Evolutionary conservation across 805 yeast genomes (phyloP).

Genomic region (Yueomyces sp.): DNA sequence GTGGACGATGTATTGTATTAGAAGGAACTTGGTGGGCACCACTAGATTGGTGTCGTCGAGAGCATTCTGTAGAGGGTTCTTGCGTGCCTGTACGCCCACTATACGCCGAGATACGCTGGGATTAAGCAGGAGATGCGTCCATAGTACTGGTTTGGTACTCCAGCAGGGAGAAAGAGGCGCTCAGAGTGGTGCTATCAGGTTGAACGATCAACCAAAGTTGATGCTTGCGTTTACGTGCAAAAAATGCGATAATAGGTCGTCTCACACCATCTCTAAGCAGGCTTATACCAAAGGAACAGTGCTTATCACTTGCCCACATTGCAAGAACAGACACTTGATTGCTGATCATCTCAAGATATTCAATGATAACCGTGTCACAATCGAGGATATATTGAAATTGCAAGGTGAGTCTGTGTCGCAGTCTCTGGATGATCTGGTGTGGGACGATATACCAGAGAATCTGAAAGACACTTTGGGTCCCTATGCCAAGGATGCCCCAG

Average conservation of each 20-base stretch:
- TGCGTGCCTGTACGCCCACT: background rate
- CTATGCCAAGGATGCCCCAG: slow-evolving; percentile 57
- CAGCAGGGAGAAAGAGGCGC: background rate
- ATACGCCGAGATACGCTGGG: background rate
- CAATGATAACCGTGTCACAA: slow-evolving; percentile 56
- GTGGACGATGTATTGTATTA: no score
- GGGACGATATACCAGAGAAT: slow-evolving; percentile 23
- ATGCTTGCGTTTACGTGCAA: slow-evolving; percentile 91
- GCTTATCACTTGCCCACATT: slow-evolving; percentile 82
- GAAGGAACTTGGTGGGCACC: no score
- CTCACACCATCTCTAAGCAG: slow-evolving; percentile 86
- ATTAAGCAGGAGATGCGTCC: no score
- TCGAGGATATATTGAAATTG: slow-evolving; percentile 63
- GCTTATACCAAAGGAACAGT: slow-evolving; percentile 83
- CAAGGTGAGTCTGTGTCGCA: slow-evolving; percentile 66
- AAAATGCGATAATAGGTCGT: slow-evolving; percentile 68
- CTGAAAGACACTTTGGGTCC: slow-evolving; percentile 36
- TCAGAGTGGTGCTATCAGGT: slow-evolving; percentile 7
- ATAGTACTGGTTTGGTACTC: background rate
- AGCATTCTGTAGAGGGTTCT: background rate
- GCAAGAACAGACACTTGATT: slow-evolving; percentile 75
- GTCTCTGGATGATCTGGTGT: slow-evolving; percentile 53
- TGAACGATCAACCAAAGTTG: slow-evolving; percentile 63
- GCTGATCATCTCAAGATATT: slow-evolving; percentile 83
- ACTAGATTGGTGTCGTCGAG: background rate